These are phyloP conservation scores for Mycena galericulata DNA, from an alignment of 768 basidiomycete genomes.

Conservation along the genomic window DNA sequence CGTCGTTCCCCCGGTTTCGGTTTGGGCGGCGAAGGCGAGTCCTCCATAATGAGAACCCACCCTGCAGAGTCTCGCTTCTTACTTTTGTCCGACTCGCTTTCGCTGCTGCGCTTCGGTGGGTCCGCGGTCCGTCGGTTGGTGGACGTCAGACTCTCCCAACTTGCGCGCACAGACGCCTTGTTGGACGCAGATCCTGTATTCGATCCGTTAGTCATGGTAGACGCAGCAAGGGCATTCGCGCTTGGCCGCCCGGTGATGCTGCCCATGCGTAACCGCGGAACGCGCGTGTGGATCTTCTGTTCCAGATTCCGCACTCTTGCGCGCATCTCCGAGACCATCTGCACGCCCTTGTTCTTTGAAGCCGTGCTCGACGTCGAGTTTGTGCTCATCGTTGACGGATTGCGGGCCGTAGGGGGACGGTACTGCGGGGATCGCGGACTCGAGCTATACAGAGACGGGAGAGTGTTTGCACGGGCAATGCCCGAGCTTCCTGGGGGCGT, in stretches of 20 bases:
- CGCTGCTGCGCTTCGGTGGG: constrained; percentile 57
- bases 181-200: constrained; percentile 47
- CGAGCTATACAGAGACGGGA: constrained; percentile 63
- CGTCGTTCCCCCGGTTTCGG: constrained; percentile 66
- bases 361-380: constrained; percentile 59
- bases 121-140: constrained; percentile 54
- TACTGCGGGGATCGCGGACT: constrained; percentile 61
- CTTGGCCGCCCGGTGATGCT: constrained; percentile 72
- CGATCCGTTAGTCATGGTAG: constrained; percentile 49
- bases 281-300: constrained; percentile 89
- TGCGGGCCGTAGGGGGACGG: constrained; percentile 53
- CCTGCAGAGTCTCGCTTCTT: constrained; percentile 75
- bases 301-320: constrained; percentile 85
- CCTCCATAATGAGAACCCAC: constrained; percentile 93
- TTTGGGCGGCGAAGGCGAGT: constrained; percentile 78
- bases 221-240: constrained; percentile 49
- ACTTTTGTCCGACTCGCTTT: constrained; percentile 57
- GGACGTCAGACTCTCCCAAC: constrained; percentile 56
- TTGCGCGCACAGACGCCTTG: constrained; percentile 43
- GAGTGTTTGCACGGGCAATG: constrained; percentile 68
- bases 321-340: constrained; percentile 94
- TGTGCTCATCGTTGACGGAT: constrained; percentile 52
- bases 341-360: constrained; percentile 84
- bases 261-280: constrained; percentile 86
- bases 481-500: constrained; percentile 58